phyloP scores from a whole-genome alignment of 2,329 filamentous ascomycete species.

The Clonostachys sp. region DNA sequence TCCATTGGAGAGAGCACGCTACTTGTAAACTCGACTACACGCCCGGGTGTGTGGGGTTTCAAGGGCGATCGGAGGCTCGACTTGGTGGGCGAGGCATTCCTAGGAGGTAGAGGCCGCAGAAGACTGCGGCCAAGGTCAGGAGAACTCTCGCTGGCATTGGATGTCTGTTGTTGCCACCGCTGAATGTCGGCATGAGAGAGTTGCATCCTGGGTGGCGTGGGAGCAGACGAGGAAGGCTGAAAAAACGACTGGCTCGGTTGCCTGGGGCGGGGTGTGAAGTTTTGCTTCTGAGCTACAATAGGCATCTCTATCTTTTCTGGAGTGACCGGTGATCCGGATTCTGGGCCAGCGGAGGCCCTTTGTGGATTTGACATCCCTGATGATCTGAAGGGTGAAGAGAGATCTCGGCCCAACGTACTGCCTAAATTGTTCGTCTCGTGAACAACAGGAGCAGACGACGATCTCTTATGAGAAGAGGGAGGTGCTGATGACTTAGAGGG shows the following conservation, averaged over 20 bases:
- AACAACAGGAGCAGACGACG: too few relatives aligned
- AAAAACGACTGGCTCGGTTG: slow-evolving; percentile 32
- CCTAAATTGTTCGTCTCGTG: too few relatives aligned
- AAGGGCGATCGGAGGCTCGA: slow-evolving; percentile 52
- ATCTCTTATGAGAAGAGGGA: too few relatives aligned
- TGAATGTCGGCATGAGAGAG: slow-evolving; percentile 33
- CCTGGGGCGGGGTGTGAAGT: slow-evolving; percentile 39
- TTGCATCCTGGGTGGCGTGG: slow-evolving; percentile 34
- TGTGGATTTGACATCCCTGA: too few relatives aligned
- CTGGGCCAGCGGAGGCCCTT: too few relatives aligned
- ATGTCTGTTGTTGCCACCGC: slow-evolving; percentile 34
- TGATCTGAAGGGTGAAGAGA: too few relatives aligned
- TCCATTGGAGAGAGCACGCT: slow-evolving; percentile 40
- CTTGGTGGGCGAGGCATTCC: slow-evolving; percentile 49
- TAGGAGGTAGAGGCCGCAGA: slow-evolving; percentile 44
- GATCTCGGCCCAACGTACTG: too few relatives aligned
- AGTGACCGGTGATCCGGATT: slow-evolving; percentile 15
- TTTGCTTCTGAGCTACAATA: slow-evolving; percentile 38
- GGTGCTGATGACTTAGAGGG: too few relatives aligned
- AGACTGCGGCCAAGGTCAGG: slow-evolving; percentile 26
- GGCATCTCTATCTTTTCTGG: slow-evolving; percentile 24
- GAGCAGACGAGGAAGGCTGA: slow-evolving; percentile 17
- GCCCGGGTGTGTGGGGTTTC: slow-evolving; percentile 53
- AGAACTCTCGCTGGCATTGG: slow-evolving; percentile 28
- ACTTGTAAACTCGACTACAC: slow-evolving; percentile 53